Conservation (phyloP, 2,329 filamentous ascomycete genomes). For the Claviceps sp. region DNA sequence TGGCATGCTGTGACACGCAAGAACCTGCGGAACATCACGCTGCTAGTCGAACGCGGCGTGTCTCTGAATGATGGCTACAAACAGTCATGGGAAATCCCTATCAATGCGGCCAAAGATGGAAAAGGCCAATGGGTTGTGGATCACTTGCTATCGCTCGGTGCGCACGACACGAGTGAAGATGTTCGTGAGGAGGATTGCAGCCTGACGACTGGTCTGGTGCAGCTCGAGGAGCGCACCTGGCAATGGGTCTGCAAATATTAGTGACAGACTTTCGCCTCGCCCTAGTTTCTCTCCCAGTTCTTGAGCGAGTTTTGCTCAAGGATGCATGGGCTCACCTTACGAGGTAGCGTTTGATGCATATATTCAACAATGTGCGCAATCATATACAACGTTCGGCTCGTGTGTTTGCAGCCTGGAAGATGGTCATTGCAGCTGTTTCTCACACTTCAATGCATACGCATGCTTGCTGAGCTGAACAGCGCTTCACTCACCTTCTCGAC, state of each 20-base stretch:
- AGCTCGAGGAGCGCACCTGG: background rate
- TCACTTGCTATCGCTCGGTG: conserved; percentile 1
- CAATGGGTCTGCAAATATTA: conserved; percentile 1
- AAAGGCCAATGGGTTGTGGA: background rate
- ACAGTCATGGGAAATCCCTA: background rate
- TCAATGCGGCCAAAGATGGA: background rate
- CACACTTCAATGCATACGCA: too few relatives aligned
- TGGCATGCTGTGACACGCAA: background rate
- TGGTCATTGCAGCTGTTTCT: too few relatives aligned
- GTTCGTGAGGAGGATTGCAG: background rate
- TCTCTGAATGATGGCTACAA: background rate
- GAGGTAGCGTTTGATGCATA: too few relatives aligned
- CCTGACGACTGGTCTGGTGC: too few relatives aligned
- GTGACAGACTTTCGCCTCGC: too few relatives aligned
- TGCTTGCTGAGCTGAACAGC: too few relatives aligned
- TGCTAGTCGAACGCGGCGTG: background rate
- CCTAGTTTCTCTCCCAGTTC: background rate
- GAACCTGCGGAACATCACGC: background rate
- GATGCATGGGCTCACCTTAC: too few relatives aligned
- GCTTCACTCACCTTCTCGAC: too few relatives aligned
- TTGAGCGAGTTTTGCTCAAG: background rate
- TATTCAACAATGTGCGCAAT: too few relatives aligned
- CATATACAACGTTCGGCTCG: too few relatives aligned
- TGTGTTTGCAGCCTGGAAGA: too few relatives aligned
- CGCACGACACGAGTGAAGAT: background rate